These are phyloP conservation scores for Halocafeteria seosinensis DNA, from an alignment of 108 stramenopile species.

Conservation along the genomic window DNA sequence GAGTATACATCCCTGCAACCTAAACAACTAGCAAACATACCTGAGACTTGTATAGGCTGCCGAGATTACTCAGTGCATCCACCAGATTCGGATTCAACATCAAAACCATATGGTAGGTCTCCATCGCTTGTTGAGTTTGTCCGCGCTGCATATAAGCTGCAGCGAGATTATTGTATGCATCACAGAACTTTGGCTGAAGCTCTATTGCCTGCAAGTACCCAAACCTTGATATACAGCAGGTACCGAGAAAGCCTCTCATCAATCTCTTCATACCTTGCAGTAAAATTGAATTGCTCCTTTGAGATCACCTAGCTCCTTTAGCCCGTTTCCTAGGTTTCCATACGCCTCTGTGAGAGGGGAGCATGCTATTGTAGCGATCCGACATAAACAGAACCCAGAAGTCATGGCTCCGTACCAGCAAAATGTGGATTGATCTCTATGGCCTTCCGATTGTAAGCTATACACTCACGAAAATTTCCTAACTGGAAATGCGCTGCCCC, in stretches of 20 bases:
- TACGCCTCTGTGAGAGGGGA: conserved; percentile 32
- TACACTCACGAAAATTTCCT: conserved; percentile 32
- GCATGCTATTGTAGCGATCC: neutral
- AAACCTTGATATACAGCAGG: too few species aligned
- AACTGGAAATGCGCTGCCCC: conserved; percentile 45
- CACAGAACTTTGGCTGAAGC: conserved; percentile 42
- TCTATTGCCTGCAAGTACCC: conserved; percentile 41
- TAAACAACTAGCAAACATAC: too few species aligned
- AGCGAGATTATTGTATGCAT: conserved; percentile 50
- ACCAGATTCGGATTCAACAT: conserved; percentile 32
- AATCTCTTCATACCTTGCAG: too few species aligned
- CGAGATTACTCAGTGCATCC: conserved; percentile 44
- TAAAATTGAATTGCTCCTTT: conserved; percentile 36
- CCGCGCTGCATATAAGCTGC: conserved; percentile 44
- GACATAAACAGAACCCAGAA: neutral
- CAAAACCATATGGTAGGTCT: conserved; percentile 42
- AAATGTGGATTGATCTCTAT: neutral
- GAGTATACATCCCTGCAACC: too few species aligned
- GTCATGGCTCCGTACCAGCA: neutral
- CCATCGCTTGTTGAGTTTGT: conserved; percentile 29
- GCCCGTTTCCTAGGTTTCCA: conserved; percentile 41
- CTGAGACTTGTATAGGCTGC: conserved; percentile 39
- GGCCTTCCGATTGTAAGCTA: conserved; percentile 41
- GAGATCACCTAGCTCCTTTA: conserved; percentile 43
- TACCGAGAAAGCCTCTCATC: too few species aligned